phyloP scores from a whole-genome alignment of 768 basidiomycete genomes.

The Auricularia auricula-judae region DNA sequence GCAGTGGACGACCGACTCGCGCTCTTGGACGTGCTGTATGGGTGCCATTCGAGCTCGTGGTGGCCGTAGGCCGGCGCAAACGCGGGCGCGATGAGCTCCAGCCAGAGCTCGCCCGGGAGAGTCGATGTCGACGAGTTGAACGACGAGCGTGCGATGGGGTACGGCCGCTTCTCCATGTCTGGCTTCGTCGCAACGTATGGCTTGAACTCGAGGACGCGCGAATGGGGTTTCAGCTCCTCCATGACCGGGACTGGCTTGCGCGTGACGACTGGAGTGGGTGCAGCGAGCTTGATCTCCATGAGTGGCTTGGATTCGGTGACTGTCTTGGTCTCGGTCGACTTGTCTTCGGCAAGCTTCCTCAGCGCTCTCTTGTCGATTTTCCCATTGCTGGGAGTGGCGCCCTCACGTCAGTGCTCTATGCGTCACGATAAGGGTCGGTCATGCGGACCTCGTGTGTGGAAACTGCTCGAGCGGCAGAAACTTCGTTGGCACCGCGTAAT shows the following conservation, averaged over 20 bases:
- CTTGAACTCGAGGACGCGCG: not conserved
- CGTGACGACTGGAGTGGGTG: not conserved
- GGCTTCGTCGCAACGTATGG: not conserved
- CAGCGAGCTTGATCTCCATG: conserved; percentile 1
- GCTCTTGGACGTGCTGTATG: not conserved
- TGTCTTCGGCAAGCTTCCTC: conserved; percentile 9
- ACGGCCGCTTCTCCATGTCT: not conserved
- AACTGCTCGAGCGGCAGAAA: conserved; percentile 34
- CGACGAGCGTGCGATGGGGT: not conserved
- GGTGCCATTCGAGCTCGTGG: not conserved
- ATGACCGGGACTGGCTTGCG: not conserved
- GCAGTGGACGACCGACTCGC: too few relatives aligned
- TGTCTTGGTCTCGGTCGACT: not conserved
- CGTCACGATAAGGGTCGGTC: not conserved
- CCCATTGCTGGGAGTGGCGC: conserved; percentile 27
- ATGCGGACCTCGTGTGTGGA: conserved; percentile 41
- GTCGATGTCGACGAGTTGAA: not conserved
- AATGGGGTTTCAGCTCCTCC: not conserved
- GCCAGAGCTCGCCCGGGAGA: not conserved
- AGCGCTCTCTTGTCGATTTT: conserved; percentile 17
- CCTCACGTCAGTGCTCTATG: not conserved
- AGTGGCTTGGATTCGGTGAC: not conserved
- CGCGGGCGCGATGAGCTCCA: not conserved
- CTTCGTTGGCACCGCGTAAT: conserved; percentile 46
- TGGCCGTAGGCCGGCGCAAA: not conserved